Conservation (phyloP, 148 eudicot species). For the Chenopodium formosanum region DNA sequence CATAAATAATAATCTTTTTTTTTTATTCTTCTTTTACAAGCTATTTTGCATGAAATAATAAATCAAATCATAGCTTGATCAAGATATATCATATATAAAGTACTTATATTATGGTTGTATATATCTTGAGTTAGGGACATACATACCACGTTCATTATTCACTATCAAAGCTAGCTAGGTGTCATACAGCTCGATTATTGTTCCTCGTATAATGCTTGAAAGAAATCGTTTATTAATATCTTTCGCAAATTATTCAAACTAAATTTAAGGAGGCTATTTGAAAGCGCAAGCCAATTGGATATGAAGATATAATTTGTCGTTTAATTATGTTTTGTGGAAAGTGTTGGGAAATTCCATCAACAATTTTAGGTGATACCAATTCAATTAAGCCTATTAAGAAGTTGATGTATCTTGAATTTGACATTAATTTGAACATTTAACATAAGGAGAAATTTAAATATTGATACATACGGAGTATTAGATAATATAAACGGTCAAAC, state of each 20-base stretch:
- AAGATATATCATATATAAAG: not conserved
- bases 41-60: not conserved
- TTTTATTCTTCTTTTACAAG: not conserved
- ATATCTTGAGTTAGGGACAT: not conserved
- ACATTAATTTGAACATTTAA: not conserved
- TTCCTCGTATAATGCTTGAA: conserved; percentile 5
- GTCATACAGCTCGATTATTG: conserved; percentile 20
- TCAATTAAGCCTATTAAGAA: not conserved
- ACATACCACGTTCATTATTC: conserved; percentile 7
- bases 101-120: not conserved
- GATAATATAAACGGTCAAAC: not conserved
- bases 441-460: too few relatives aligned
- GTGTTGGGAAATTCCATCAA: not conserved
- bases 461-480: not conserved
- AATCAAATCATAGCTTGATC: not conserved
- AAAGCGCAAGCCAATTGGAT: not conserved
- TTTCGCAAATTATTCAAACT: not conserved
- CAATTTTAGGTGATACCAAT: not conserved
- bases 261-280: not conserved
- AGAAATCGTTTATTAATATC: not conserved
- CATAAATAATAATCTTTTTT: not conserved
- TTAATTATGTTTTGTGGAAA: not conserved
- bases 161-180: conserved; percentile 20
- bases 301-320: not conserved
- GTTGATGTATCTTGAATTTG: not conserved